Conservation (phyloP, 2,329 filamentous ascomycete genomes). For the Apiospora hydei region DNA sequence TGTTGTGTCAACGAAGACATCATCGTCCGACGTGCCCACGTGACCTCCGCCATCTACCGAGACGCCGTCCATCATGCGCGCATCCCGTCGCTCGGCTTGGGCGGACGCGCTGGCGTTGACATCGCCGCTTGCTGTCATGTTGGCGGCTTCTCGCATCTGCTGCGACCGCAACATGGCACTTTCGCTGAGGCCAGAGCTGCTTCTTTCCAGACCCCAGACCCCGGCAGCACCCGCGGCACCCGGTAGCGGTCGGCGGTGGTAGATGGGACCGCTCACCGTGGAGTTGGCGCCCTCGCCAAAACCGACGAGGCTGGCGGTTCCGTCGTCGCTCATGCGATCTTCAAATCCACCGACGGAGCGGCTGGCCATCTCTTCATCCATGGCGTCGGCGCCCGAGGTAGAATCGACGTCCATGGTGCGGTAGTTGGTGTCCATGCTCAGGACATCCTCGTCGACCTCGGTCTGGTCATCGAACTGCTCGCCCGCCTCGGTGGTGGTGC, state of each 20-base stretch:
- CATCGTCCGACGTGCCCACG: constrained; percentile 51
- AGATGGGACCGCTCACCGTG: constrained; percentile 81
- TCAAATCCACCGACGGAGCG: constrained; percentile 60
- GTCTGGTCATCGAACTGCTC: constrained; percentile 64
- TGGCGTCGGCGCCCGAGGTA: constrained; percentile 40
- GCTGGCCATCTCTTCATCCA: constrained; percentile 50
- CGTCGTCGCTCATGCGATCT: constrained; percentile 86
- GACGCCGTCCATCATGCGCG: constrained; percentile 72
- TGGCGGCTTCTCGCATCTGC: constrained; percentile 40
- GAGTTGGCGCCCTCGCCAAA: constrained; percentile 93
- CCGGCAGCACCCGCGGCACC: constrained; percentile 41
- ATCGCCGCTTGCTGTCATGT: constrained; percentile 43
- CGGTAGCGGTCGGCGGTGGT: constrained; percentile 60
- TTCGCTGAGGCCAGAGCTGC: constrained; percentile 60
- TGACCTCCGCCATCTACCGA: constrained; percentile 60
- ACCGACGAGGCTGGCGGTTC: constrained; percentile 82
- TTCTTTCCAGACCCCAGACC: constrained; percentile 57
- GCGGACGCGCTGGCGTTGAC: constrained; percentile 55
- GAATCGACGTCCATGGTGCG: constrained; percentile 64
- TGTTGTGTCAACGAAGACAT: constrained; percentile 70
- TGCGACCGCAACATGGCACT: constrained; percentile 41
- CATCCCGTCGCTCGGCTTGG: constrained; percentile 63
- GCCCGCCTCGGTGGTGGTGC: constrained; percentile 58
- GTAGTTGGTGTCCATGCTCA: constrained; percentile 72
- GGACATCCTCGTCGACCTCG: constrained; percentile 70